Conservation (phyloP, 768 basidiomycete species). For the Termitomyces sp. region DNA sequence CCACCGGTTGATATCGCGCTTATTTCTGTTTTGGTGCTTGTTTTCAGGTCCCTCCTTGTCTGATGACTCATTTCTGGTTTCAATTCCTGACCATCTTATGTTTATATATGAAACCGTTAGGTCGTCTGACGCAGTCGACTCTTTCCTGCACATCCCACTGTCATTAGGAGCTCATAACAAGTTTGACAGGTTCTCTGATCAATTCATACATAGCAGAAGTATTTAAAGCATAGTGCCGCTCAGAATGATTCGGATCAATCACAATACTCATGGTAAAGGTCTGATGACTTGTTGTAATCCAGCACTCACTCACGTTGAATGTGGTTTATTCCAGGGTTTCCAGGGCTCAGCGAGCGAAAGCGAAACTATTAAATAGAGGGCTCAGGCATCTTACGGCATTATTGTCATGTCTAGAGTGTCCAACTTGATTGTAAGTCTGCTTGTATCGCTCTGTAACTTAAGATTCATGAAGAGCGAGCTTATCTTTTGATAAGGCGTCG, state of each 20-base stretch:
- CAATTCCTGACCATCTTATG: neutral
- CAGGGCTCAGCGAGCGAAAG: neutral
- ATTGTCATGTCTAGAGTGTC: neutral
- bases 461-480: neutral
- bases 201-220: neutral
- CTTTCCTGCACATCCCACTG: neutral
- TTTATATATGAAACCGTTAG: neutral
- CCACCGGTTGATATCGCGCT: neutral
- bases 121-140: no score
- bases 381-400: neutral
- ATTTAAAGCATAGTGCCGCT: neutral
- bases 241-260: neutral
- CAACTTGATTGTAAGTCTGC: no score
- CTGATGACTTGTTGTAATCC: neutral
- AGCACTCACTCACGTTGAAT: neutral
- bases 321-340: neutral
- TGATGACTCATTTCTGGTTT: neutral
- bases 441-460: neutral
- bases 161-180: neutral
- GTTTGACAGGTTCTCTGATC: neutral
- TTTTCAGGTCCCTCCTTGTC: neutral
- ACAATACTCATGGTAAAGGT: neutral
- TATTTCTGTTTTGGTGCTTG: neutral
- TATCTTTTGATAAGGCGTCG: neutral
- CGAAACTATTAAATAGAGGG: neutral